Base-by-base conservation (phyloP, 139 green algal genomes). In the Desmodesmus armatus region DNA sequence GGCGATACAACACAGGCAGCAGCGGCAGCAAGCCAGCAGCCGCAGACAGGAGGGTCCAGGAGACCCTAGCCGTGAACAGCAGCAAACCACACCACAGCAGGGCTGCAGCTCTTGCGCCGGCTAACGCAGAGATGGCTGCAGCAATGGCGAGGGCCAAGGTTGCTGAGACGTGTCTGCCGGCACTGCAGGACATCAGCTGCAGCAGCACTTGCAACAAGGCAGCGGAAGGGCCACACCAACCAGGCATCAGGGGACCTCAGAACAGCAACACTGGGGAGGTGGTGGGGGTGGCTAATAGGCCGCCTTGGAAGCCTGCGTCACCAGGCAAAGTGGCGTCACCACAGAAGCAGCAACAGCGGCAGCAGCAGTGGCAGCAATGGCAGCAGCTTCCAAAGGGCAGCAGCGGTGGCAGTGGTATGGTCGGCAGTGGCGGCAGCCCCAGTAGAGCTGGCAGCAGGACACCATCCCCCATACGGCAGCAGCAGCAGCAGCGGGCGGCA, bases 401-500 rank as follows among this genome's bases (percentile, higher is more conserved):
- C 49, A 0, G 19, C 60, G 15, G 60, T 29, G 15, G 21, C 15
- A 41, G 29, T 33, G 21, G 3, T 11, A 41, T 72, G 13, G 29
- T 27, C 63, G 43, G 63, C 63, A 43, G 29, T 43, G n/a, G 31
- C 31, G 43, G 63, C 3, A 47, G 63, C 19, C 0, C 19, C 63
- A 47, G 23, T 31, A 72, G 63, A 29, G 41, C 11, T 23, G 31
- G 63, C 31, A 13, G 47, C 47, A 21, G n/a, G 47, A 21, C 47
- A 55, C 63, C 63, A 72, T 31, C 63, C 2, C 13, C 7, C 29
- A 41, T 31, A 43, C 15, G 29, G n/a, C 29, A 43, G 21, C 63
- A 62, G 43, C 71, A 79, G 44, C 27, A 39, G 43, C 71, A 79
- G 44, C 40, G 41, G 70, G 23, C 70, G 39, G 70, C 70, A 58